Base-by-base conservation (phyloP, 116 monocot species). In the Trichopus zeylanicus region DNA sequence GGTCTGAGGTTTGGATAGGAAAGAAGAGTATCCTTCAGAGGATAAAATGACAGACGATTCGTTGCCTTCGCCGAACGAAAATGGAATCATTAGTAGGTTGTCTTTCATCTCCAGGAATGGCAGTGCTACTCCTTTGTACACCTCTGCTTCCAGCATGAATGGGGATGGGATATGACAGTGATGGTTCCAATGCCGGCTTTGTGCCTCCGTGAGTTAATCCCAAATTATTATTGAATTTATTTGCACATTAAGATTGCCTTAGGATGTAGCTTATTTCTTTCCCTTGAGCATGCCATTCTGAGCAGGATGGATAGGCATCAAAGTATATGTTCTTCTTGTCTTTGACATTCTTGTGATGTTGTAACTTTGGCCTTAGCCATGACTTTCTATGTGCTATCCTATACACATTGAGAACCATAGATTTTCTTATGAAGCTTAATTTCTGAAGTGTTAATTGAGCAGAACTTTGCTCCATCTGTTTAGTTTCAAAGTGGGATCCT, bases 141-240 rank as follows among this genome's bases (percentile, higher is more conserved):
- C 48, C 56, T 80, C 72, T 23, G 60, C 70, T 20, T 31, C 75
- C 33, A 64, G 64, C 47, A 49, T 61, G 25, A 80, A 77, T 54
- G 87, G 79, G 24, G 91, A 91, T 57, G 98, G n/a, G 85, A 31
- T 91, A 91, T 66, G 98, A 98, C 48, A 91, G 91, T 25, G 98
- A 98, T 59, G 87, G 92, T 47, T 73, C 85, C 62, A 74, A 71
- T 18, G 42, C 42, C 42, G n/a, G 42, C 70, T 91, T 82, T 58
- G 85, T 82, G 53, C 87, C 98, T 6, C 85, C 85, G 98, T 98
- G 73, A 78, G 98, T 81, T 26, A n/a, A 25, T 47, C 29, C 18
- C 12, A 62, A n/a, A 19, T 29, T 28, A 2, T 31, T 29, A 18
- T 47, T 46, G 28, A 13, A 29, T 1, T 28, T 21, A 22, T n/a